Conservation (phyloP, 148 eudicot species). For the Vaccinium myrtillus region DNA sequence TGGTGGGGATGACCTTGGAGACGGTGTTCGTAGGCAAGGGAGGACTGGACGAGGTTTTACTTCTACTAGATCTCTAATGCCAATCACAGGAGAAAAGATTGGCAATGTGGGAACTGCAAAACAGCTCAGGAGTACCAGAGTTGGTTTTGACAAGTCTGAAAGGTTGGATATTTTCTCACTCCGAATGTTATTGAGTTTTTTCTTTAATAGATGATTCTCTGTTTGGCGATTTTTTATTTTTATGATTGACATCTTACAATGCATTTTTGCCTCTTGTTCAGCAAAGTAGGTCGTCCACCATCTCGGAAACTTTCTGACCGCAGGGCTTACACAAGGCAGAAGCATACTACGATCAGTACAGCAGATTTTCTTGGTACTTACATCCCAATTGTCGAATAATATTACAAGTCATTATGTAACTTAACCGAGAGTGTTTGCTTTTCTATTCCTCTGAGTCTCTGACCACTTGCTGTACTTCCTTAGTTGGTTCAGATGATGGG, state of each 20-base stretch:
- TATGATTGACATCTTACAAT: background rate
- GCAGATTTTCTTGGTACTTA: slow-evolving; percentile 60
- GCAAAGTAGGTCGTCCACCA: slow-evolving; percentile 62
- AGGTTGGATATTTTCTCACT: slow-evolving; percentile 28
- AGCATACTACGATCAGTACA: slow-evolving; percentile 41
- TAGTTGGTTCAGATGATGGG: slow-evolving; percentile 60
- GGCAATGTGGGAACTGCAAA: slow-evolving; percentile 53
- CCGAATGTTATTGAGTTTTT: background rate
- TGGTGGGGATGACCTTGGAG: slow-evolving; percentile 43
- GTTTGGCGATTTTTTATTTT: background rate
- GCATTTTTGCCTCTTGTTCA: slow-evolving; percentile 25
- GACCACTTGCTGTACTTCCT: slow-evolving; percentile 15
- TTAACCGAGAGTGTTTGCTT: background rate
- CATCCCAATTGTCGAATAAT: background rate
- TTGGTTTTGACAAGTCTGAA: slow-evolving; percentile 54
- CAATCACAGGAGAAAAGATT: slow-evolving; percentile 43
- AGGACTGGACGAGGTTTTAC: slow-evolving; percentile 57
- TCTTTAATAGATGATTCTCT: background rate
- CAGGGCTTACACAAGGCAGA: slow-evolving; percentile 54
- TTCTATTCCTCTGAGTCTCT: slow-evolving; percentile 21
- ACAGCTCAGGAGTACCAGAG: slow-evolving; percentile 55
- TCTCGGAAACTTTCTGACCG: slow-evolving; percentile 63
- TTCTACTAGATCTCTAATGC: slow-evolving; percentile 47
- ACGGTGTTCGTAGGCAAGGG: slow-evolving; percentile 60
- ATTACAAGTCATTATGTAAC: background rate